Evolutionary conservation across 257 asterid species (phyloP).

Genomic region (Solanum gandarillasii): DNA sequence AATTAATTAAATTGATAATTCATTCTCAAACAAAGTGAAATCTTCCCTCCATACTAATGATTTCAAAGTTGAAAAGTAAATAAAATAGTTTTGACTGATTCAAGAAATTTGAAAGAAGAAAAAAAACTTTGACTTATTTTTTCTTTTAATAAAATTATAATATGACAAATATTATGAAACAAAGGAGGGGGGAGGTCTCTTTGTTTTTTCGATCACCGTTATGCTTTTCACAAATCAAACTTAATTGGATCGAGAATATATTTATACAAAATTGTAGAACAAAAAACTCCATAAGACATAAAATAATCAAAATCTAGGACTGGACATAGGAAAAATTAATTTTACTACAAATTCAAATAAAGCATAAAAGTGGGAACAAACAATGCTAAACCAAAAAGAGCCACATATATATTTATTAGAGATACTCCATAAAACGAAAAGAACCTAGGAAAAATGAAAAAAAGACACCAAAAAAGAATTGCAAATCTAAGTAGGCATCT

Average conservation of each 20-base stretch:
- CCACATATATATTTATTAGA: neutral
- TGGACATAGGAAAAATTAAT: neutral
- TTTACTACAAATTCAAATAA: neutral
- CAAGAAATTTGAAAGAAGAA: neutral
- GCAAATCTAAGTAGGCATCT: too few relatives aligned
- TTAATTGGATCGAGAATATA: neutral
- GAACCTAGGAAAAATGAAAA: too few relatives aligned
- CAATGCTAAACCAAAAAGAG: neutral
- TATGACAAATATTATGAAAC: neutral
- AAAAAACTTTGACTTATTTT: too few relatives aligned
- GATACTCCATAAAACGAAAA: neutral
- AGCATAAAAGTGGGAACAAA: neutral
- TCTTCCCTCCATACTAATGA: neutral
- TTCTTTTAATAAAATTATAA: neutral
- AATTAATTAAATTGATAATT: neutral
- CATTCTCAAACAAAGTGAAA: neutral
- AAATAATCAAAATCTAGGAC: neutral
- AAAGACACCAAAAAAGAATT: too few relatives aligned
- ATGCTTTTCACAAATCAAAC: neutral
- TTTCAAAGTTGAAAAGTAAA: neutral
- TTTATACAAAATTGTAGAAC: neutral
- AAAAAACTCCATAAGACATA: neutral
- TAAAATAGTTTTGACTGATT: neutral
- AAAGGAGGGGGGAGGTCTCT: neutral
- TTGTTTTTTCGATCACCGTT: too few relatives aligned